A percentile compares a stretch with the other conserved stretches of the same genome.
Evolutionary conservation across 2,329 filamentous ascomycete species (phyloP).

Genomic region (Aspergillus hiratsukae): DNA sequence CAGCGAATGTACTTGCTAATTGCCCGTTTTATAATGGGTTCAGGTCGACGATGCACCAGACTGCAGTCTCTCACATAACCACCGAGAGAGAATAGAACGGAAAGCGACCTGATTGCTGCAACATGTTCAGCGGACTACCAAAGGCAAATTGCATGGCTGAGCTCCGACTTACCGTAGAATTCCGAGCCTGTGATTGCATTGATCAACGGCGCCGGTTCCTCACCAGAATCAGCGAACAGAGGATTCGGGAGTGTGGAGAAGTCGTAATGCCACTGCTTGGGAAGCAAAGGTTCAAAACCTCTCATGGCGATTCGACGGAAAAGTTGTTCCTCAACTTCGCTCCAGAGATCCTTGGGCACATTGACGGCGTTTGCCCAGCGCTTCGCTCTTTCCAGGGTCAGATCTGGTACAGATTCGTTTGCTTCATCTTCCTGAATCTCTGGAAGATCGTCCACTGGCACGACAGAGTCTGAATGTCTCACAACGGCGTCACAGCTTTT

Average conservation of each 20-base stretch:
- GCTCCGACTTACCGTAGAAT: conserved; percentile 41
- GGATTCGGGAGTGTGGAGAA: conserved; percentile 51
- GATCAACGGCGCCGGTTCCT: conserved; percentile 44
- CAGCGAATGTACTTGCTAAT: conserved; percentile 50
- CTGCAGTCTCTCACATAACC: conserved; percentile 49
- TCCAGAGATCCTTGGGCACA: conserved; percentile 46
- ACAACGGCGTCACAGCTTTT: neutral
- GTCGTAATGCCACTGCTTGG: conserved; percentile 49
- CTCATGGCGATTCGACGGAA: conserved; percentile 52
- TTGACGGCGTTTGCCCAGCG: conserved; percentile 33
- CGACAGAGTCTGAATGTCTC: neutral
- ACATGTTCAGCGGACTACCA: neutral
- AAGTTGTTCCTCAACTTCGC: conserved; percentile 49
- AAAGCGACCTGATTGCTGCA: conserved; percentile 48
- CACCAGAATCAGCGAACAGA: conserved; percentile 43
- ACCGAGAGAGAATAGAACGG: conserved; percentile 48
- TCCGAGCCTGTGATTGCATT: conserved; percentile 38
- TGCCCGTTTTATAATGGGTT: conserved; percentile 35
- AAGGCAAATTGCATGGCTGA: neutral
- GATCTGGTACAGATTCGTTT: conserved; percentile 15
- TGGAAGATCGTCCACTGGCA: neutral
- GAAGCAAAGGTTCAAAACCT: conserved; percentile 54
- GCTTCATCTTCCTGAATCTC: neutral
- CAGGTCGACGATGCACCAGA: conserved; percentile 31
- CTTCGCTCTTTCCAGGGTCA: conserved; percentile 28